Percentiles rank a stretch among this genome's conserved stretches.
Evolutionary conservation across 306 rosid genomes (phyloP).

Genomic region (Medicago arabica): DNA sequence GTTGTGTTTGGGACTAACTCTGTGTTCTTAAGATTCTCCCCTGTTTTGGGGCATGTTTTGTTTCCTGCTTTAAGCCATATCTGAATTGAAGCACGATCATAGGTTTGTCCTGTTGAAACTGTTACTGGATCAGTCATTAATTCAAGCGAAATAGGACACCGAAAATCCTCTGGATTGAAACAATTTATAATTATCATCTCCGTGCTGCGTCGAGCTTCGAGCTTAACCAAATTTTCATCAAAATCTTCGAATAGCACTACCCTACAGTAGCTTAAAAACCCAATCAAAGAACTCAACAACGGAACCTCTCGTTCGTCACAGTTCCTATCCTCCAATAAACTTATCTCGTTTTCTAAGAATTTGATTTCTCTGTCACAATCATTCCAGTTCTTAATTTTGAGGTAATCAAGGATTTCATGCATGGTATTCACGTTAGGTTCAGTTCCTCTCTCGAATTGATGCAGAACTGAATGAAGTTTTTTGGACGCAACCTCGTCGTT

Average conservation of each 20-base stretch:
- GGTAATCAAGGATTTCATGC: constrained; percentile 49
- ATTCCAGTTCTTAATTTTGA: constrained; percentile 62
- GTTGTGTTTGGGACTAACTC: constrained; percentile 70
- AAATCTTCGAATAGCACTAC: constrained; percentile 62
- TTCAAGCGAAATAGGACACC: constrained; percentile 86
- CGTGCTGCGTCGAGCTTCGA: constrained; percentile 42
- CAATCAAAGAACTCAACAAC: constrained; percentile 62
- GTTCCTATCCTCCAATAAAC: constrained; percentile 33
- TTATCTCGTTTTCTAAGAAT: constrained; percentile 68
- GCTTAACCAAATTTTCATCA: constrained; percentile 33
- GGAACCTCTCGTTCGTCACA: constrained; percentile 49
- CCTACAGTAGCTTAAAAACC: constrained; percentile 65
- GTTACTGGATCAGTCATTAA: constrained; percentile 88
- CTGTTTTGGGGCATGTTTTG: constrained; percentile 77
- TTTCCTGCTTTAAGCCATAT: constrained; percentile 86
- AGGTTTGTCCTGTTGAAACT: constrained; percentile 87
- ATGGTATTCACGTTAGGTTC: constrained; percentile 55
- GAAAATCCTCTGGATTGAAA: constrained; percentile 71
- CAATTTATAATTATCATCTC: constrained; percentile 41
- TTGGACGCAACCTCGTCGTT: constrained; percentile 45
- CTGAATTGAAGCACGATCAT: constrained; percentile 73
- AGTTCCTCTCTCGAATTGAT: constrained; percentile 57
- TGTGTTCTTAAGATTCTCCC: constrained; percentile 60
- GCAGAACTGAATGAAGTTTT: constrained; percentile 41
- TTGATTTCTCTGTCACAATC: constrained; percentile 63